A percentile compares a stretch with the other conserved stretches of the same genome.
phyloP scores from a whole-genome alignment of 768 basidiomycete species.

The Lentinula sp. region DNA sequence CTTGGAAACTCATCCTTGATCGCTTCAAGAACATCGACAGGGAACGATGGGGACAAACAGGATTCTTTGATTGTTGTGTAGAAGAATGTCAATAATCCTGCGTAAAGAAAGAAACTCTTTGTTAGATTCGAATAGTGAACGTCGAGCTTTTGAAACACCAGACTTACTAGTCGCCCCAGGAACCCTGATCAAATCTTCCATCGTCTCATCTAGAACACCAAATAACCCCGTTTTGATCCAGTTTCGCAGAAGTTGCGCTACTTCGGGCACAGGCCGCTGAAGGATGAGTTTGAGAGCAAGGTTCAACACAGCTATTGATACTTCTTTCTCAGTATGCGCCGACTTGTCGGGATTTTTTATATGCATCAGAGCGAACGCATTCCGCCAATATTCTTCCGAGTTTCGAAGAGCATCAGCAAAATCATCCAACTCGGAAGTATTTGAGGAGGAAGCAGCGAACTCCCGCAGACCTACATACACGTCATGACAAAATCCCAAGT shows the following conservation, averaged over 20 bases:
- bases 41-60: neutral
- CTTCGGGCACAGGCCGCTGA: neutral
- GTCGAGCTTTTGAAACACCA: neutral
- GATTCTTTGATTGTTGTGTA: constrained; percentile 1
- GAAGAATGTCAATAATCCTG: neutral
- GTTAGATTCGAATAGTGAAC: no score
- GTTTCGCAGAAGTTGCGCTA: neutral
- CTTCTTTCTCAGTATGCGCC: neutral
- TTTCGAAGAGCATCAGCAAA: neutral
- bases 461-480: neutral
- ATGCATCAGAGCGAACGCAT: neutral
- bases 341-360: neutral
- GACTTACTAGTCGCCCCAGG: neutral
- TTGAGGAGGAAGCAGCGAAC: neutral
- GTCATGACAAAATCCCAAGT: neutral
- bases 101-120: neutral
- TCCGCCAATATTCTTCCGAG: neutral
- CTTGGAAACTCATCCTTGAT: neutral
- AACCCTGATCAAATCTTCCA: neutral
- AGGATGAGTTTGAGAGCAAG: neutral
- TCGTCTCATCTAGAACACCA: neutral
- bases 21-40: neutral
- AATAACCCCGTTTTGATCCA: neutral
- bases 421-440: neutral
- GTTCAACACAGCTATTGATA: neutral